Percentiles rank a stretch among this genome's conserved stretches.
Conservation (phyloP, 371 early-diverging fungal genomes). For the Syncephalastrum sp. region DNA sequence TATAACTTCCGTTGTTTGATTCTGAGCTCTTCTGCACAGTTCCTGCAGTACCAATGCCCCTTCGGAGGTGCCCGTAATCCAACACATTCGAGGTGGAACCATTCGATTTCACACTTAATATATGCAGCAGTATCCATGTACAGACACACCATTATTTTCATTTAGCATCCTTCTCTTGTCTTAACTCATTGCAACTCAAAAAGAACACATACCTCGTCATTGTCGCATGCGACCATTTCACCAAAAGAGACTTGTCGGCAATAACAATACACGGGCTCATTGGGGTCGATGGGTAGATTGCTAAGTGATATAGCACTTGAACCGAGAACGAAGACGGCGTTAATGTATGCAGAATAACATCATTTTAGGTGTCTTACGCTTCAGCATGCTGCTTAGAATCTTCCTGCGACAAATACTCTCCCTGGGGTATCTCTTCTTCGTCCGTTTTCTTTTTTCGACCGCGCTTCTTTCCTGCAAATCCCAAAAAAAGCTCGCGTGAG, state of each 20-base stretch:
- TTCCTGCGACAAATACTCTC: conserved; percentile 25
- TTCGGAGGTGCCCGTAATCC: conserved; percentile 78
- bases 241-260: conserved; percentile 95
- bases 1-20: conserved; percentile 45
- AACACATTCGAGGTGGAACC: conserved; percentile 96
- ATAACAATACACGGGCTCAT: conserved; percentile 94
- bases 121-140: conserved; percentile 1
- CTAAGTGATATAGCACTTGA: conserved; percentile 40
- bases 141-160: background rate
- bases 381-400: conserved; percentile 38
- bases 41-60: conserved; percentile 92
- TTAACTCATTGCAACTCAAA: background rate
- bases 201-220: conserved; percentile 67
- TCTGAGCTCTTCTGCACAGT: conserved; percentile 58
- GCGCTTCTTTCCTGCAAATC: conserved; percentile 3
- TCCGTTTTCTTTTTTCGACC: conserved; percentile 18
- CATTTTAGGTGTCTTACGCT: conserved; percentile 23
- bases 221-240: conserved; percentile 97
- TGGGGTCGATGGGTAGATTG: conserved; percentile 90
- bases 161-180: conserved; percentile 3
- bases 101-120: conserved; percentile 82
- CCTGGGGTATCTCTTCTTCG: conserved; percentile 15
- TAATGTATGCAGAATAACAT: background rate
- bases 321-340: background rate
- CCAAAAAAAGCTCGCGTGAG: background rate